Evolutionary conservation across 257 asterid species (phyloP).

Genomic region (Solanum chmielewskii): DNA sequence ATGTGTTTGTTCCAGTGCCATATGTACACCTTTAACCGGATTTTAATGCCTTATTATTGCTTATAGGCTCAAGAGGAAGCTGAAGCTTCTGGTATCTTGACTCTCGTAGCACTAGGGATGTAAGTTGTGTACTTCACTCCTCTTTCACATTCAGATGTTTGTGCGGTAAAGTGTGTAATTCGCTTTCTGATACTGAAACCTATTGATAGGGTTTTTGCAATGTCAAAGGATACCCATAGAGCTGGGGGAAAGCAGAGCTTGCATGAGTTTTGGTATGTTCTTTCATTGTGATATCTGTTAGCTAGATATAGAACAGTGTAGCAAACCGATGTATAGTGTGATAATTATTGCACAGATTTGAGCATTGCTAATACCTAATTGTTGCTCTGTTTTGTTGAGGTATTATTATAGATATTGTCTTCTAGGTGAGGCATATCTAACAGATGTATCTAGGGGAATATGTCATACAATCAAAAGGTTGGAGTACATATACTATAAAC

Average conservation of each 20-base stretch:
- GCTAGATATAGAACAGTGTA: not conserved
- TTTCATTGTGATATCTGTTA: not conserved
- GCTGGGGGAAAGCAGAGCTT: slow-evolving; percentile 4
- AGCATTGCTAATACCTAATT: not conserved
- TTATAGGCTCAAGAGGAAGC: slow-evolving; percentile 6
- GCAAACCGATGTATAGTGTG: not conserved
- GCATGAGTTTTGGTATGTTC: slow-evolving; percentile 7
- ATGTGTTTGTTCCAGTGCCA: not conserved
- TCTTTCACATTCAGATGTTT: not conserved
- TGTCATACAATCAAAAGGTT: not conserved
- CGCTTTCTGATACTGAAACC: not conserved
- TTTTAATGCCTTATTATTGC: not conserved
- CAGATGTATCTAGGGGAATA: not conserved
- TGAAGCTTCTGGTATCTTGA: slow-evolving; percentile 4
- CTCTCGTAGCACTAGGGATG: slow-evolving; percentile 3
- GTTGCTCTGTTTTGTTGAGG: not conserved
- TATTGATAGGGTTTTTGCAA: not conserved
- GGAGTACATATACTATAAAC: not conserved
- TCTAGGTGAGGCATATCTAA: not conserved
- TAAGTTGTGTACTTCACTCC: not conserved
- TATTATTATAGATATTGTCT: not conserved
- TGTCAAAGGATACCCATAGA: not conserved
- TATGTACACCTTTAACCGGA: not conserved
- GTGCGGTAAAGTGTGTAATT: not conserved
- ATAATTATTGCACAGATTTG: not conserved